Evolutionary conservation across 768 basidiomycete species (phyloP), one percentile per base, ranked within the genome.

Genomic region (Lactarius quietus): DNA sequence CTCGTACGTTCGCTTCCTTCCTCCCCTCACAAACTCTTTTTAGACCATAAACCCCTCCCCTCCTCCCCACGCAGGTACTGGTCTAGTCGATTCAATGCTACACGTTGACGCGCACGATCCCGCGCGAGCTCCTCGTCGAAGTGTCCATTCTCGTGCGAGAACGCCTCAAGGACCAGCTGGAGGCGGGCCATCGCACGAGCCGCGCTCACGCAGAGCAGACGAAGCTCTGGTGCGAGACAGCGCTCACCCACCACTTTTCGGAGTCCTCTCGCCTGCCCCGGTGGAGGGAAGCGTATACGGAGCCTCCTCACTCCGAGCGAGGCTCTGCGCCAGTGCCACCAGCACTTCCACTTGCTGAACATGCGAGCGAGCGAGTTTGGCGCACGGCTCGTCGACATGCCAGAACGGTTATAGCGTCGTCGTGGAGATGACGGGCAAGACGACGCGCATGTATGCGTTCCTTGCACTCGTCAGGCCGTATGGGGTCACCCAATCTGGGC

Each of bases 71-170:
- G n/a, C n/a, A n/a, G 96, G 95, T 99, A 31, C 97, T 96, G 57
- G 97, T 99, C 5, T 99, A 97, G 97, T 97, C 96, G 31, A 96
- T 99, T 36, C 82, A 98, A 66, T 95, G 98, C 78, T 99, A 98
- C 76, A 98, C 96, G 23, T 84, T 95, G 66, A 98, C 95, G 28
- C 86, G 84, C 63, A 87, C 89, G 33, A 96, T 99, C 75, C 84
- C 90, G 69, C 91, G 97, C 70, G 97, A 99, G 77, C 83, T 98
- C 17, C 89, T 99, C 69, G 92, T 90, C 73, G 98, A 99, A 74
- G 87, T 99, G 3, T 98, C 97, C 64, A 96, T 95, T 73, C 88
- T 99, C 39, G 97, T 96, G 2, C 93, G 95, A 10, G 96, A 99
- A 74, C 98, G 96, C 76, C 85, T 96, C 68, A 93, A 96, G 69